Conservation (phyloP, 2,329 filamentous ascomycete genomes). For the Aspergillus fumigatiaffinis region DNA sequence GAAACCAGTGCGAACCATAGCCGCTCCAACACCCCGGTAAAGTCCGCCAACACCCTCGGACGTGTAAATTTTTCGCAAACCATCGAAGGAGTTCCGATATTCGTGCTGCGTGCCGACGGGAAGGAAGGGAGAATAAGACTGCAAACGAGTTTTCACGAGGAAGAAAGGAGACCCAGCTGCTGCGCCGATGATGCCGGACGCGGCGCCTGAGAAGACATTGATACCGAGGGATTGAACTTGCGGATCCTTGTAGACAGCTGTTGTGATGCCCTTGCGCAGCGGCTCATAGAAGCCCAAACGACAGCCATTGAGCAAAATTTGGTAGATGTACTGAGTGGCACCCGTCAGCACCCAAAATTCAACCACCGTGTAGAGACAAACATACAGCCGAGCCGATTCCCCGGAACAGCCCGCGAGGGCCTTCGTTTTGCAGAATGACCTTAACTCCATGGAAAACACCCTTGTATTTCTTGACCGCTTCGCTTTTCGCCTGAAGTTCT, state of each 20-base stretch:
- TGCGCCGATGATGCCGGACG: constrained; percentile 85
- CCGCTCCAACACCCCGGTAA: constrained; percentile 85
- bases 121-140: constrained; percentile 87
- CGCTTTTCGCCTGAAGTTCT: constrained; percentile 81
- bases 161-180: constrained; percentile 96
- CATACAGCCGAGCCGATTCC: constrained; percentile 77
- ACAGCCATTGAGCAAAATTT: constrained; percentile 93
- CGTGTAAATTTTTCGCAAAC: constrained; percentile 72
- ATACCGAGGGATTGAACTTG: constrained; percentile 79
- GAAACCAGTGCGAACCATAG: constrained; percentile 94
- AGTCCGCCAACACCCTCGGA: constrained; percentile 74
- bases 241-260: constrained; percentile 65
- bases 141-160: constrained; percentile 91
- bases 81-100: constrained; percentile 82
- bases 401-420: constrained; percentile 76
- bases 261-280: constrained; percentile 68
- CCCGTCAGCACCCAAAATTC: constrained; percentile 6
- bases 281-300: constrained; percentile 97
- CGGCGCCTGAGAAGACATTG: constrained; percentile 90
- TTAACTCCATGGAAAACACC: constrained; percentile 88
- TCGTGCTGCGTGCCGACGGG: constrained; percentile 96
- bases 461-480: constrained; percentile 82
- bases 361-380: constrained; percentile 2
- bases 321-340: constrained; percentile 74
- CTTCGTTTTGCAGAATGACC: constrained; percentile 89